Conservation (phyloP, 305 asterid species). For the Salvia sclarea region DNA sequence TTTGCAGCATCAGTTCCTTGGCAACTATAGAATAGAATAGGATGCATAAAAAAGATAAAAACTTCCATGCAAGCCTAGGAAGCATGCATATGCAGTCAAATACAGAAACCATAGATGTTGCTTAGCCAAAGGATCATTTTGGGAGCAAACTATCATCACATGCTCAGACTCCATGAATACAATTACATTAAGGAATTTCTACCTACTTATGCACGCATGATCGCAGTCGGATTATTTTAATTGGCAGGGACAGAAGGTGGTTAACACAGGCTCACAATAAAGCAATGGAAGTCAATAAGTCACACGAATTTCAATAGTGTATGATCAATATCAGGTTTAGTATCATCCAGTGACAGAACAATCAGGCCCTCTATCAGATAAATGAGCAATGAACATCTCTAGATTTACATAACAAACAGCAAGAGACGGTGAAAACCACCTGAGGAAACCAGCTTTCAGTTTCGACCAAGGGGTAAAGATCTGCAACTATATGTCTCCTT, state of each 20-base stretch:
- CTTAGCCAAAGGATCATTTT: background rate
- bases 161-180: background rate
- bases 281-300: background rate
- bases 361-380: constrained; percentile 13
- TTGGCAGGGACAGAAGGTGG: background rate
- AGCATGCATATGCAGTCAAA: background rate
- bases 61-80: background rate
- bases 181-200: background rate
- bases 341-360: background rate
- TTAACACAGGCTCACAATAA: background rate
- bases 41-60: background rate
- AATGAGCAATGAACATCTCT: constrained; percentile 15
- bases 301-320: background rate
- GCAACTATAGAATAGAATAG: no score
- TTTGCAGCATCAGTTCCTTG: no score
- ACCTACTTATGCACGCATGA: background rate
- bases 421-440: constrained; percentile 27
- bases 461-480: constrained; percentile 94
- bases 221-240: no score
- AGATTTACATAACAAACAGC: constrained; percentile 29
- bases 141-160: background rate
- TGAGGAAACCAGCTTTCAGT: constrained; percentile 42
- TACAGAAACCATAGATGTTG: background rate
- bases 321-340: background rate
- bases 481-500: constrained; percentile 88